These are phyloP conservation scores for Fraxinus albicans DNA, from an alignment of 305 asterid genomes.

Conservation along the genomic window DNA sequence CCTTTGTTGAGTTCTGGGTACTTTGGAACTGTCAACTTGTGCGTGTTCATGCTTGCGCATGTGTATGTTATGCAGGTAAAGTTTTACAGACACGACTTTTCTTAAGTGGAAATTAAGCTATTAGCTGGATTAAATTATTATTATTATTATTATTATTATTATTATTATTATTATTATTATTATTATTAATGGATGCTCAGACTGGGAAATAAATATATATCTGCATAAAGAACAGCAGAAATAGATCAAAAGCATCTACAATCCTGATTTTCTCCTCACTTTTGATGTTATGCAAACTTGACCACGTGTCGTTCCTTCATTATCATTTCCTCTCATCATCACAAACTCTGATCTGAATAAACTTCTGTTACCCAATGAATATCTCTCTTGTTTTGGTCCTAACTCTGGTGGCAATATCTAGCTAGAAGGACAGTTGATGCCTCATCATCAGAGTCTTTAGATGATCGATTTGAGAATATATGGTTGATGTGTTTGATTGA, in stretches of 20 bases:
- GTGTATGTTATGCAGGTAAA: not conserved
- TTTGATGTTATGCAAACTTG: not conserved
- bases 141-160: not conserved
- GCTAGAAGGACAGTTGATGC: not conserved
- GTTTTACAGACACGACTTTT: not conserved
- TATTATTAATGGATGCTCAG: not conserved
- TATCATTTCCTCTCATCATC: not conserved
- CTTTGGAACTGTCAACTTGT: not conserved
- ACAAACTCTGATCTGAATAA: not conserved
- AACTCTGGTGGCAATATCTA: not conserved
- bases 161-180: not conserved
- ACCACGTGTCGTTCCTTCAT: not conserved
- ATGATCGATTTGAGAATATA: not conserved
- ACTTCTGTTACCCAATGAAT: not conserved
- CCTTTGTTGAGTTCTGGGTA: not conserved
- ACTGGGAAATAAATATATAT: not conserved
- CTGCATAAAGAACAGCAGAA: not conserved
- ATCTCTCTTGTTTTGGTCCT: not conserved
- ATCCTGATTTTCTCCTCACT: slow-evolving; percentile 11
- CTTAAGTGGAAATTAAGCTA: not conserved
- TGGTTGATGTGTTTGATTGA: slow-evolving; percentile 3
- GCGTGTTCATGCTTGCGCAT: not conserved
- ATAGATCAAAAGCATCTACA: not conserved
- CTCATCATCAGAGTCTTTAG: not conserved
- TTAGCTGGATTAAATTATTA: not conserved